These are phyloP conservation scores for Botryotinia calthae DNA, from an alignment of 2,329 filamentous ascomycete genomes.

Conservation along the genomic window DNA sequence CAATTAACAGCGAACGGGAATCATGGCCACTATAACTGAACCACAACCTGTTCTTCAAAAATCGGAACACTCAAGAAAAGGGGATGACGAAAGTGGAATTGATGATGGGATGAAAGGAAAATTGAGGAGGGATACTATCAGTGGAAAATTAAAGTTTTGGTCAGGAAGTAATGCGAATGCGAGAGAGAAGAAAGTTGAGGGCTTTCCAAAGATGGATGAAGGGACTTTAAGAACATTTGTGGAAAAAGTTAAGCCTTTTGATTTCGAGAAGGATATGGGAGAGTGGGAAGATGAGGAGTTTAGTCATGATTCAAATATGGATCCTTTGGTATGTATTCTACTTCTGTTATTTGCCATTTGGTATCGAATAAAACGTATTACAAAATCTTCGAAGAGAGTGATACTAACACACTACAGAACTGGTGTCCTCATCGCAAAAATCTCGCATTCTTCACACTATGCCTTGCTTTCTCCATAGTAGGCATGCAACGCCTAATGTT, in stretches of 20 bases:
- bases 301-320: neutral
- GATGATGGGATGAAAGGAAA: neutral
- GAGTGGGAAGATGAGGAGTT: neutral
- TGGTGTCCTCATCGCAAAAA: conserved; percentile 57
- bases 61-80: neutral
- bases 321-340: conserved; percentile 10
- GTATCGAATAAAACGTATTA: neutral
- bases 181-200: neutral
- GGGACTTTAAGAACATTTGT: neutral
- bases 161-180: neutral
- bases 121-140: conserved; percentile 2
- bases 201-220: neutral
- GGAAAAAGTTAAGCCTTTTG: neutral
- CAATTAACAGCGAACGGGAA: neutral
- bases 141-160: conserved; percentile 10
- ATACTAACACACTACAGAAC: conserved; percentile 43
- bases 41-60: conserved; percentile 5
- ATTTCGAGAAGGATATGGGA: neutral
- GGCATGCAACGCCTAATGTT: conserved; percentile 56
- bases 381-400: too few species aligned
- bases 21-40: conserved; percentile 9
- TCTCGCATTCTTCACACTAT: conserved; percentile 47
- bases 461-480: conserved; percentile 48
- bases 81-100: neutral
- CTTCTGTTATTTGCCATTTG: neutral